These are phyloP conservation scores for Lasiodiplodia sp. DNA, from an alignment of 2,329 filamentous ascomycete species.

Conservation along the genomic window DNA sequence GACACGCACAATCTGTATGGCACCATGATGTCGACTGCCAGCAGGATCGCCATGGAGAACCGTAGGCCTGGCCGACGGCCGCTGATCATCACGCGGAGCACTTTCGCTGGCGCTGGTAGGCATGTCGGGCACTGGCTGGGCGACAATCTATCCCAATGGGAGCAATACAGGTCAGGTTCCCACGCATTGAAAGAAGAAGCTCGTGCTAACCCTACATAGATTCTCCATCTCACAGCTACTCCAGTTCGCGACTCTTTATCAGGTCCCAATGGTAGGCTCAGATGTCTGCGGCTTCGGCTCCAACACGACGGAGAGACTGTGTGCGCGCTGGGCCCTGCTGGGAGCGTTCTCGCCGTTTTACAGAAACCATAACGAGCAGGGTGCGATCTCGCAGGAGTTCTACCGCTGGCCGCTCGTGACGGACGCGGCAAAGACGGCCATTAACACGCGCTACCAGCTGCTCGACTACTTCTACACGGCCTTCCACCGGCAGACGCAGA, in stretches of 20 bases:
- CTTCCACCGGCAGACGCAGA: constrained; percentile 64
- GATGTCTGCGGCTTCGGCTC: constrained; percentile 81
- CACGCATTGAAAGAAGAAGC: background rate
- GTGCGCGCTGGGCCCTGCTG: constrained; percentile 76
- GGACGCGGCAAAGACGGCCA: constrained; percentile 70
- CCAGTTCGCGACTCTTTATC: constrained; percentile 55
- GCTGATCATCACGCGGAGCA: constrained; percentile 77
- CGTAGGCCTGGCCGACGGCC: constrained; percentile 71
- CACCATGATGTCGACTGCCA: constrained; percentile 74
- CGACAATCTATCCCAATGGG: constrained; percentile 58
- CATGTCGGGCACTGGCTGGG: constrained; percentile 69
- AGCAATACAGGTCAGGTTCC: constrained; percentile 47
- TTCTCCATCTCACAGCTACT: constrained; percentile 53
- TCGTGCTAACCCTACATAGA: background rate
- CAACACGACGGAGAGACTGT: constrained; percentile 72
- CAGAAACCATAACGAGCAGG: constrained; percentile 71
- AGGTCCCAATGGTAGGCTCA: constrained; percentile 56
- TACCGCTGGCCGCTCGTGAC: constrained; percentile 73
- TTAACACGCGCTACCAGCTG: constrained; percentile 76
- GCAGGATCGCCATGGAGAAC: constrained; percentile 69
- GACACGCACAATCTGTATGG: constrained; percentile 83
- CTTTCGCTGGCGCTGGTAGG: constrained; percentile 74
- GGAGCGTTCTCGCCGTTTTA: constrained; percentile 80
- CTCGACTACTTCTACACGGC: constrained; percentile 82
- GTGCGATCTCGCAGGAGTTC: constrained; percentile 70